Evolutionary conservation across 2,329 filamentous ascomycete genomes (phyloP).

Genomic region (Fusarium xyrophilum): DNA sequence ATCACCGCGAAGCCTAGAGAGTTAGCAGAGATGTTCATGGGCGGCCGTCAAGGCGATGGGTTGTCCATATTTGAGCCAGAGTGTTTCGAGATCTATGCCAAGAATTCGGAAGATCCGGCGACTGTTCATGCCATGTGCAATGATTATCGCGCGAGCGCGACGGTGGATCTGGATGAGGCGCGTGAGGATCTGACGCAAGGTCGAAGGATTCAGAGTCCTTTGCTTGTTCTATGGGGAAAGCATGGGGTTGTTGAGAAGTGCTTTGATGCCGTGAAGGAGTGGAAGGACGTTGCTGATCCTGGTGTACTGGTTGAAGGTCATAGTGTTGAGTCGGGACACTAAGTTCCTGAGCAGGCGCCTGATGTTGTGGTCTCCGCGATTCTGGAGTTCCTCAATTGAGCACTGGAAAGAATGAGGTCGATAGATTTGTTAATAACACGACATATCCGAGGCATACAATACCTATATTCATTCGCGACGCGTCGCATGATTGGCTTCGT

Average conservation of each 20-base stretch:
- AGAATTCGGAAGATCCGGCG: slow-evolving; percentile 50
- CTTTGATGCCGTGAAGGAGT: slow-evolving; percentile 59
- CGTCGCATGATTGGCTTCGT: background rate
- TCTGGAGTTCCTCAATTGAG: slow-evolving; percentile 48
- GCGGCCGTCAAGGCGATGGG: slow-evolving; percentile 48
- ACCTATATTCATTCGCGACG: fast-evolving
- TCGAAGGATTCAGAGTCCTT: slow-evolving; percentile 53
- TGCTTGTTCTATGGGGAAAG: slow-evolving; percentile 60
- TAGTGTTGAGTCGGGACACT: slow-evolving; percentile 56
- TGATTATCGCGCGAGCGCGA: slow-evolving; percentile 62
- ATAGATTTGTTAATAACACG: fast-evolving
- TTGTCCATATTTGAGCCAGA: slow-evolving; percentile 46
- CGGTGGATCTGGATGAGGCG: slow-evolving; percentile 59
- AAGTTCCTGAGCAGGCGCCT: slow-evolving; percentile 59
- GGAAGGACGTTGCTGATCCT: slow-evolving; percentile 54
- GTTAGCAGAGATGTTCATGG: slow-evolving; percentile 53
- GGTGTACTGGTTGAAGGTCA: slow-evolving; percentile 49
- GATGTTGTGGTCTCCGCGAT: slow-evolving; percentile 53
- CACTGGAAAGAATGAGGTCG: fast-evolving
- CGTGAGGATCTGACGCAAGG: slow-evolving; percentile 53
- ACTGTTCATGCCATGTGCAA: slow-evolving; percentile 59
- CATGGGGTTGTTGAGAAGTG: slow-evolving; percentile 56
- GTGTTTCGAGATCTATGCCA: slow-evolving; percentile 51
- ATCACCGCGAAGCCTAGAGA: slow-evolving; percentile 48
- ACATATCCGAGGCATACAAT: background rate